Evolutionary conservation across 768 basidiomycete species (phyloP).

Genomic region (Pleurotus sapidus): DNA sequence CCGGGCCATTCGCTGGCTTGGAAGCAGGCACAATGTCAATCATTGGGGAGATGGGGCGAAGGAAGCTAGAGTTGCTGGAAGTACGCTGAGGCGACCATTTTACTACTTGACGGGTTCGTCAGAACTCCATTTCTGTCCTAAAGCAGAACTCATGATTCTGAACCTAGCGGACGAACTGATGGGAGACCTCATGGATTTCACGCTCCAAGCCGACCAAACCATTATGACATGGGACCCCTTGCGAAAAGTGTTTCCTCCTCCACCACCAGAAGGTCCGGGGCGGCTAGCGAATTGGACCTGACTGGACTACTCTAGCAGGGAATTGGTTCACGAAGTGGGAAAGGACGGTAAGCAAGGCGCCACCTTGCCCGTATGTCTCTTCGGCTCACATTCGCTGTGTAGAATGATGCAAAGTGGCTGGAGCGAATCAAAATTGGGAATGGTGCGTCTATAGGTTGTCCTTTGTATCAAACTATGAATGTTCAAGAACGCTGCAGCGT

Average conservation of each 20-base stretch:
- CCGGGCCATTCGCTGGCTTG: conserved; percentile 33
- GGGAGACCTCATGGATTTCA: conserved; percentile 36
- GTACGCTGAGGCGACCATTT: conserved; percentile 31
- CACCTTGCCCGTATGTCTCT: not conserved
- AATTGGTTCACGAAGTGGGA: conserved; percentile 41
- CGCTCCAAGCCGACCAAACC: conserved; percentile 31
- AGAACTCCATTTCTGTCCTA: not conserved
- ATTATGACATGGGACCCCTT: conserved; percentile 38
- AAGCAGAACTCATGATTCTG: too few species aligned
- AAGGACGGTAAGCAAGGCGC: conserved; percentile 23
- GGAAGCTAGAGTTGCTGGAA: conserved; percentile 32
- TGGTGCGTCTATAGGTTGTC: conserved; percentile 20
- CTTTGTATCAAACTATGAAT: not conserved
- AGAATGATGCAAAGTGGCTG: conserved; percentile 34
- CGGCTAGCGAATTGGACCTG: conserved; percentile 33
- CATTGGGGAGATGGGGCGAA: conserved; percentile 41
- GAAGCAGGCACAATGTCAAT: conserved; percentile 33
- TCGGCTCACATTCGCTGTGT: not conserved
- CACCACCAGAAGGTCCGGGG: conserved; percentile 31
- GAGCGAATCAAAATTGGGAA: conserved; percentile 32
- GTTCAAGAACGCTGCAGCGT: conserved; percentile 12
- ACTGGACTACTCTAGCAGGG: conserved; percentile 34
- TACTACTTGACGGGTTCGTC: conserved; percentile 32
- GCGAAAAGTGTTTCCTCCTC: conserved; percentile 32
- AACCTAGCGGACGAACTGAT: conserved; percentile 32